phyloP scores from a whole-genome alignment of 106 monocot species.

The Apostasia shenzhenica region DNA sequence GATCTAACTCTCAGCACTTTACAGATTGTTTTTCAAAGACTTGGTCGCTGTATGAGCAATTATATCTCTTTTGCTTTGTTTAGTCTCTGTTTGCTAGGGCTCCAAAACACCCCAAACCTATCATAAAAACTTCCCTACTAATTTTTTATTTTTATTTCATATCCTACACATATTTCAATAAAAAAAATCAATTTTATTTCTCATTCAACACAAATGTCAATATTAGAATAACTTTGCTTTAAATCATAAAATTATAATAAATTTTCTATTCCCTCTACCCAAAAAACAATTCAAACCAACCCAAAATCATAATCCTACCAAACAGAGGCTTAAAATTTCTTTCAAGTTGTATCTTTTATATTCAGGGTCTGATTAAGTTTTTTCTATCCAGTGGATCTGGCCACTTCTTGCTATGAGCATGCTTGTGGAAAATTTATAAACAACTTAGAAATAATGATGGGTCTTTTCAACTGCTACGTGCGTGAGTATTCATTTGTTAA shows the following conservation, averaged over 20 bases:
- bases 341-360: not conserved
- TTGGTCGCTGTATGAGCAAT: slow-evolving; percentile 62
- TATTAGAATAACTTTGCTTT: no score
- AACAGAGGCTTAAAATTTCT: not conserved
- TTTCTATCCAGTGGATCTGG: slow-evolving; percentile 74
- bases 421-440: slow-evolving; percentile 76
- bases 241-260: no score
- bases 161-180: not conserved
- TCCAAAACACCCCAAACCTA: no score
- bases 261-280: no score
- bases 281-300: no score
- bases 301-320: no score
- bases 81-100: not conserved
- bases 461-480: slow-evolving; percentile 96
- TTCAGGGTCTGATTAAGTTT: not conserved
- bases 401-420: slow-evolving; percentile 94
- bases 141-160: not conserved
- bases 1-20: slow-evolving; percentile 95
- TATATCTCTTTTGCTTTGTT: not conserved
- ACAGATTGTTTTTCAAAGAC: slow-evolving; percentile 91
- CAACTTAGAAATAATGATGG: slow-evolving; percentile 90
- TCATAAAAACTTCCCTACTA: no score
- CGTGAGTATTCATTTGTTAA: slow-evolving; percentile 92
- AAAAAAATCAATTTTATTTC: no score
- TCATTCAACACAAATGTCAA: no score